Evolutionary conservation across 176 grass and related monocot genomes (phyloP), one percentile per base, ranked within the genome.

Genomic region (Raddia distichophylla): DNA sequence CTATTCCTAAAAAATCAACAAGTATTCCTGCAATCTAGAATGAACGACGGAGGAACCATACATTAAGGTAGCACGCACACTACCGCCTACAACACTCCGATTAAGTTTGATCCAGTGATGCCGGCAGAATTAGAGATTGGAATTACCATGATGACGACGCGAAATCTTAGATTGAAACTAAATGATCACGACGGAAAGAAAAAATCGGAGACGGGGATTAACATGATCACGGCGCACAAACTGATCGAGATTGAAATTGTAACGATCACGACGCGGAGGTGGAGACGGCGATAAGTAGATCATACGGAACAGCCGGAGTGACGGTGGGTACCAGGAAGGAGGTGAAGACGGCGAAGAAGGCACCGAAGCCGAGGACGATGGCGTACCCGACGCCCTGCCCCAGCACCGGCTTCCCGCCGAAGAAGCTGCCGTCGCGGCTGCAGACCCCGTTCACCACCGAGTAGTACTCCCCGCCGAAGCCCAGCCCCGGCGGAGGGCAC

Each of bases 281-380:
- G 37, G 37, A 40, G 37, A 40, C 37, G 37, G 4, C 37, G 37
- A 40, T 40, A 40, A 2, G 37, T 3, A 60, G 2, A 60, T 59
- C 18, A 11, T 10, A 60, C 10, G 7, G 7, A 60, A 10, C 27
- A 27, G 27, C 10, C 19, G 3, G 10, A 22, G 20, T 22, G 57
- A 8, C 1, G 3, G 9, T 33, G 7, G 12, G 4, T 55, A 81
- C 78, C 78, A 81, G 78, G 66, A 81, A 70, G 14, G 78, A 70
- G 56, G 66, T 81, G 78, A 81, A 81, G 78, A 70, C 14, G 6
- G 90, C 93, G 43, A 91, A 94, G 84, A 89, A 97, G 42, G 87
- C 94, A 27, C 94, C 94, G 61, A 97, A 97, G 20, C 94, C 94
- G 50, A 97, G 66, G 75, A 97, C 80, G 74, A 97, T 81, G 49